A percentile compares a stretch with the other conserved stretches of the same genome.
phyloP scores from a whole-genome alignment of 352 stramenopile species.

The Thalassiosira tumida region DNA sequence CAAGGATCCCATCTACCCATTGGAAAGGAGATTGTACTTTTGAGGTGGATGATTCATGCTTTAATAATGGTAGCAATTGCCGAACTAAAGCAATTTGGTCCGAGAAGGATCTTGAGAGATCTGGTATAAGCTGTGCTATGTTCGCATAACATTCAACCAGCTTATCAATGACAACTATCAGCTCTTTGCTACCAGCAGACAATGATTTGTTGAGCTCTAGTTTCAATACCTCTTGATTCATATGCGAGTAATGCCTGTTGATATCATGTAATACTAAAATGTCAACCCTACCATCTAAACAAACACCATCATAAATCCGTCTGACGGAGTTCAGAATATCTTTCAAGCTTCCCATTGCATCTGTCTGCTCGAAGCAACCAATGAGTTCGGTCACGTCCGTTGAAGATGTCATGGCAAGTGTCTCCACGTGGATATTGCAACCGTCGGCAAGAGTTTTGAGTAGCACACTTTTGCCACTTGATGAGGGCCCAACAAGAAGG shows the following conservation, averaged over 20 bases:
- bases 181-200: constrained; percentile 36
- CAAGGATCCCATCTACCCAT: constrained; percentile 98
- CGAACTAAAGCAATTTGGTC: constrained; percentile 62
- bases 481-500: constrained; percentile 93
- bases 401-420: constrained; percentile 97
- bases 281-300: constrained; percentile 83
- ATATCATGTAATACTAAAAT: constrained; percentile 80
- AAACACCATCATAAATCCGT: constrained; percentile 79
- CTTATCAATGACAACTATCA: constrained; percentile 73
- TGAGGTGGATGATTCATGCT: constrained; percentile 42
- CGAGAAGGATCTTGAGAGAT: constrained; percentile 62
- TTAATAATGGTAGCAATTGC: constrained; percentile 66
- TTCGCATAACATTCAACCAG: constrained; percentile 69
- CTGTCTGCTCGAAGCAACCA: constrained; percentile 99
- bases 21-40: constrained; percentile 92
- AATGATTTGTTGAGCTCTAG: constrained; percentile 59
- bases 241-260: constrained; percentile 68
- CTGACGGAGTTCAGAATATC: constrained; percentile 71
- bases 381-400: constrained; percentile 99
- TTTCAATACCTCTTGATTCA: constrained; percentile 68
- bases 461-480: constrained; percentile 87
- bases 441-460: constrained; percentile 88
- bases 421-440: constrained; percentile 92
- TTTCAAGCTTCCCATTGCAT: constrained; percentile 89
- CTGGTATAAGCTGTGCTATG: constrained; percentile 37